Evolutionary conservation across 805 yeast genomes (phyloP).

Genomic region (Torulaspora gathmanii): DNA sequence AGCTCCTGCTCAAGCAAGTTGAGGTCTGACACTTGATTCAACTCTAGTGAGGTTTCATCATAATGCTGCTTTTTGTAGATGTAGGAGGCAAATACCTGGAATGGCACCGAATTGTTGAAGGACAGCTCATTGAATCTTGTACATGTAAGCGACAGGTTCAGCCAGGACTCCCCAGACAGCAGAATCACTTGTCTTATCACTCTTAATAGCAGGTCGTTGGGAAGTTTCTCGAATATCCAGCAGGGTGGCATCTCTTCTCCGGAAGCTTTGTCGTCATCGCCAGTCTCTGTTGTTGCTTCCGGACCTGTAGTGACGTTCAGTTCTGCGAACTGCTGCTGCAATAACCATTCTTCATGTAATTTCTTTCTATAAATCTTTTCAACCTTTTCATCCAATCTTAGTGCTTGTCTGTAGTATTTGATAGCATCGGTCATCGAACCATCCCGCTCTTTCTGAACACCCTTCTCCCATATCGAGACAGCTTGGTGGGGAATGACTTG

Average conservation of each 20-base stretch:
- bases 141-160: slow-evolving; percentile 56
- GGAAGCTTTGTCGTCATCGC: slow-evolving; percentile 22
- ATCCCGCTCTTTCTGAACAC: slow-evolving; percentile 61
- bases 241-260: slow-evolving; percentile 37
- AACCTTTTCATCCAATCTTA: slow-evolving; percentile 50
- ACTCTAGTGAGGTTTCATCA: slow-evolving; percentile 40
- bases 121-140: slow-evolving; percentile 52
- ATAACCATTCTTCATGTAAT: slow-evolving; percentile 42
- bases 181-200: slow-evolving; percentile 47
- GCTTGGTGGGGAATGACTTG: slow-evolving; percentile 38
- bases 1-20: slow-evolving; percentile 37
- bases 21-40: slow-evolving; percentile 37
- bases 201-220: slow-evolving; percentile 54
- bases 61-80: slow-evolving; percentile 54
- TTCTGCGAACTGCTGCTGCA: slow-evolving; percentile 23
- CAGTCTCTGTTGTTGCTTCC: slow-evolving; percentile 12
- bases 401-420: slow-evolving; percentile 64
- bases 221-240: slow-evolving; percentile 42
- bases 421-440: slow-evolving; percentile 85
- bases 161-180: slow-evolving; percentile 59
- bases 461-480: slow-evolving; percentile 60
- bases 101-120: slow-evolving; percentile 47
- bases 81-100: slow-evolving; percentile 47
- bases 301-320: slow-evolving; percentile 5
- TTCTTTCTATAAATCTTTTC: slow-evolving; percentile 63